These are phyloP conservation scores for Urochloa ruziziensis DNA, from an alignment of 176 grass and related monocot species.

Conservation along the genomic window DNA sequence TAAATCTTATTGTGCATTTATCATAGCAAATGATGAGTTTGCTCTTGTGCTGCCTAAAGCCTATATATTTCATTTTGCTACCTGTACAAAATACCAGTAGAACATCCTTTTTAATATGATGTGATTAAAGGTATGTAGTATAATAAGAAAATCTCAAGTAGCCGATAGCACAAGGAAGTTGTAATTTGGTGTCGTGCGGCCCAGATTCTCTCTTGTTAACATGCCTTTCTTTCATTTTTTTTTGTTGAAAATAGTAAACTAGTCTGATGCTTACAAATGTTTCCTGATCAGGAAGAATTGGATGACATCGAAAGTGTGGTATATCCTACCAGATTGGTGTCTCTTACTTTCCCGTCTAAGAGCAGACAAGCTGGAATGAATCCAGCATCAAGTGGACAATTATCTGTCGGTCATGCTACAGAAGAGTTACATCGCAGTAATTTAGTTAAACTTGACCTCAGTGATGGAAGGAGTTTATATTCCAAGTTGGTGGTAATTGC, in stretches of 20 bases:
- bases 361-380: conserved; percentile 22
- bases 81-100: background rate
- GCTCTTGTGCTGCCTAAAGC: background rate
- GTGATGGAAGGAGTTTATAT: conserved; percentile 67
- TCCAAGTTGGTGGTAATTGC: conserved; percentile 92
- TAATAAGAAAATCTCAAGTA: background rate
- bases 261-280: conserved; percentile 18
- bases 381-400: conserved; percentile 21
- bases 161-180: background rate
- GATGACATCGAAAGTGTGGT: conserved; percentile 59
- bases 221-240: background rate
- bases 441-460: conserved; percentile 78
- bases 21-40: background rate
- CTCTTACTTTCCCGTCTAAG: conserved; percentile 57
- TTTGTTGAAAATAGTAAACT: background rate
- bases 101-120: background rate
- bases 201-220: background rate
- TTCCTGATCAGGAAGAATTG: conserved; percentile 42
- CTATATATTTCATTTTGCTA: background rate
- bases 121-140: background rate
- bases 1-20: background rate
- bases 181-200: background rate
- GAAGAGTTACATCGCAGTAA: conserved; percentile 42
- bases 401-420: conserved; percentile 1
- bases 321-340: conserved; percentile 65